Conservation (phyloP, 306 rosid species). For the Lagenaria siceraria region DNA sequence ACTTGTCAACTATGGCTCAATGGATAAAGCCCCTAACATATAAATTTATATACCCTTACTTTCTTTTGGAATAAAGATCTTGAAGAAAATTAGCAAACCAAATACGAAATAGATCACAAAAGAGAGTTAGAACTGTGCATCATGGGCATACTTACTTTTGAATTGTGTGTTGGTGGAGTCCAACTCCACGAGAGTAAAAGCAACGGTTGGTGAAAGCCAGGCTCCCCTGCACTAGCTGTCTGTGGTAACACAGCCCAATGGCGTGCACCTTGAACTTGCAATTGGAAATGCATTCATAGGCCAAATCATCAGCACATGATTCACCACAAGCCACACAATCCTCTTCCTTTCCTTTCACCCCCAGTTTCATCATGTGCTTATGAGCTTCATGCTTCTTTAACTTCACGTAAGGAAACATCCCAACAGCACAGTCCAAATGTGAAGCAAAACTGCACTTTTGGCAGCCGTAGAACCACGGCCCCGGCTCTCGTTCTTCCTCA, state of each 20-base stretch:
- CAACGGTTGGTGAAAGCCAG: background rate
- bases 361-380: background rate
- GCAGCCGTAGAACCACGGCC: background rate
- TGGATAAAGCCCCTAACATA: background rate
- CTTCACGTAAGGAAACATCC: background rate
- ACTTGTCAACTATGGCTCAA: background rate
- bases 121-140: background rate
- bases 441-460: background rate
- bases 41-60: background rate
- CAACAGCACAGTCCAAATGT: background rate
- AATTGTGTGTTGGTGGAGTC: background rate
- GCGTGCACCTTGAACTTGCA: slow-evolving; percentile 1
- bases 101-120: background rate
- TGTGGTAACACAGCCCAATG: background rate
- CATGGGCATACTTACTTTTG: background rate
- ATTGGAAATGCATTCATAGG: background rate
- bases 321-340: background rate
- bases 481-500: background rate
- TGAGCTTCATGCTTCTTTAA: background rate
- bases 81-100: background rate
- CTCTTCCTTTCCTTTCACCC: background rate
- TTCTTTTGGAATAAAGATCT: background rate
- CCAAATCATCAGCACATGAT: background rate
- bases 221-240: background rate
- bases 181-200: background rate